A percentile compares a stretch with the other conserved stretches of the same genome.
Evolutionary conservation across 2,329 filamentous ascomycete genomes (phyloP).

Genomic region (Sarocladium brachiariae): DNA sequence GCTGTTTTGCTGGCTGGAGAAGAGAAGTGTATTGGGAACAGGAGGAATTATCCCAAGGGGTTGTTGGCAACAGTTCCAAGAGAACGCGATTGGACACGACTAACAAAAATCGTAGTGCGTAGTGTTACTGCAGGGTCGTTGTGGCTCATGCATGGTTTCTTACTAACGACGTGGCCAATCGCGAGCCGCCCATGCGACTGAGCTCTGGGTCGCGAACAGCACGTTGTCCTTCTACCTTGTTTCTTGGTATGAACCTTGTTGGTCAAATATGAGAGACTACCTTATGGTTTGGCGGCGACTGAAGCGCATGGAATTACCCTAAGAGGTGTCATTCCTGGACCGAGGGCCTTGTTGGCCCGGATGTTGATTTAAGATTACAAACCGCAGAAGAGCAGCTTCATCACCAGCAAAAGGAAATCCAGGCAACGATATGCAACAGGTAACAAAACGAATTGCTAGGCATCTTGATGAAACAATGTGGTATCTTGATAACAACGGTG

Average conservation of each 20-base stretch:
- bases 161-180: slow-evolving; percentile 1
- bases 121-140: background rate
- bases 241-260: background rate
- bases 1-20: background rate
- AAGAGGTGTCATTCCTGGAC: too few relatives aligned
- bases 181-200: slow-evolving; percentile 6
- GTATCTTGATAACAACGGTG: slow-evolving; percentile 10
- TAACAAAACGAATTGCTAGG: too few relatives aligned
- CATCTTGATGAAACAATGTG: too few relatives aligned
- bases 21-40: background rate
- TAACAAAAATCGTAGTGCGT: background rate
- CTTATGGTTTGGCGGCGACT: background rate
- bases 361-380: background rate
- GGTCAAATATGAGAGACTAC: background rate
- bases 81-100: background rate
- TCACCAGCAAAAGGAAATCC: too few relatives aligned
- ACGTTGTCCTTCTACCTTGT: background rate
- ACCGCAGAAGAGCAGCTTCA: too few relatives aligned
- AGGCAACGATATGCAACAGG: too few relatives aligned
- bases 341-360: background rate
- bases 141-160: background rate
- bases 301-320: too few relatives aligned
- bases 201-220: background rate
- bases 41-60: background rate
- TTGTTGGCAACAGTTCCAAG: background rate